Base-by-base conservation (phyloP, 2,329 filamentous ascomycete genomes). In the Aspergillus fumigatiaffinis region DNA sequence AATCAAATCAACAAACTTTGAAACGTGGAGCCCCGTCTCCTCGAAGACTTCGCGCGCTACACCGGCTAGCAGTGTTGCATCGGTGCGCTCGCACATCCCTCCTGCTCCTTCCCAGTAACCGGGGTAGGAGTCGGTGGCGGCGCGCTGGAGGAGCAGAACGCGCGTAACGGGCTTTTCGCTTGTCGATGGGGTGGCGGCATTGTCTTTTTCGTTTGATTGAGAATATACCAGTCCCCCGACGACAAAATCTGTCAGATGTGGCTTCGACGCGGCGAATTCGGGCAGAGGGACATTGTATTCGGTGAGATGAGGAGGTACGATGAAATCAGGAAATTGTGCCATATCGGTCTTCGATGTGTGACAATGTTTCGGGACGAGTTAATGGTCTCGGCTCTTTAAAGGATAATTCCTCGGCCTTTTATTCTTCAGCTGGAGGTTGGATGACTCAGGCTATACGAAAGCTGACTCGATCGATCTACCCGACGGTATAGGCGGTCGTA, bases 41-140 rank as follows among this genome's bases (percentile, higher is more conserved):
- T 84, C 82, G 46, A 76, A 73, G 10, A 82, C 67, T 60, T 84
- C 81, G 7, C 81, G 75, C 9, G 73, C 80, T 2, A 78, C 77
- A 1, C 76, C 77, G 52, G 80, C 76, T 0, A 84, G 66, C 35
- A 84, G 70, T 0, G 77, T 81, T 14, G 70, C 64, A 57, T 84
- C 81, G 0, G 67, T 68, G 1, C 56, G 51, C 41, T 84, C 81
- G 28, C 73, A 72, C 12, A 75, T 76, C 2, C 82, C 82, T 6
- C 82, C 81, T 3, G 82, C 81, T 1, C 80, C 72, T 61, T 84
- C 82, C 81, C 81, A 80, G 57, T 65, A 67, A 6, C 69, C 67
- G 0, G 73, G 71, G 57, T 71, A 73, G 2, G 70, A 67, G 58
- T 81, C 77, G n/a, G 65, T 64, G 1, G 63, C 50, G 28, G 76